Evolutionary conservation across 2,329 filamentous ascomycete species (phyloP).

Genomic region (Fusarium sacchari): DNA sequence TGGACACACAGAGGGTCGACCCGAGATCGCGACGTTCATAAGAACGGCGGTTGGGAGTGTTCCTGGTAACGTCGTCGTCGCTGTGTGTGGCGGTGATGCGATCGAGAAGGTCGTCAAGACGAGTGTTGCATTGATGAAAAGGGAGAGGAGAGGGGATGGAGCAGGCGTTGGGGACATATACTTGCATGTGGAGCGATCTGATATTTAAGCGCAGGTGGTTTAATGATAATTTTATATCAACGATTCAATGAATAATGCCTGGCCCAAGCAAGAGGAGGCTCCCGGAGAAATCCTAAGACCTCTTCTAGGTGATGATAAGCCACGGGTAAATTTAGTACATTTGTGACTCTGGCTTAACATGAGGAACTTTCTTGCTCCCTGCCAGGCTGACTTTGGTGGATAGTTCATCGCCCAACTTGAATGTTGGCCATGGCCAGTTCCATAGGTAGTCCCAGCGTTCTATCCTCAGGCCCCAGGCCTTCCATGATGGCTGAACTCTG

Average conservation of each 20-base stretch:
- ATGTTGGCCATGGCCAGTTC: neutral
- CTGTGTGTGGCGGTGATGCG: conserved; percentile 37
- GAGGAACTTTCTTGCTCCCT: neutral
- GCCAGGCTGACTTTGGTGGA: neutral
- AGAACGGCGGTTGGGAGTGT: conserved; percentile 21
- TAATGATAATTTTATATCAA: conserved; percentile 2
- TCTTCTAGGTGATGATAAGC: neutral
- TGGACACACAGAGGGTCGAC: conserved; percentile 37
- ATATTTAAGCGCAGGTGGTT: conserved; percentile 15
- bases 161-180: conserved; percentile 23
- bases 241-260: neutral
- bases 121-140: conserved; percentile 23
- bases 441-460: neutral
- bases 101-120: conserved; percentile 35
- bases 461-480: neutral
- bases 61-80: conserved; percentile 34
- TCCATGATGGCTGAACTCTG: neutral
- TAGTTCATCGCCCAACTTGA: neutral
- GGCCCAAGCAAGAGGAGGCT: neutral
- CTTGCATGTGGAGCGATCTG: conserved; percentile 38
- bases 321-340: neutral
- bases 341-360: too few species aligned
- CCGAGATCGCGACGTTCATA: conserved; percentile 37
- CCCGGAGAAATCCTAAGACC: neutral
- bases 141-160: conserved; percentile 17